Evolutionary conservation across 2,329 filamentous ascomycete genomes (phyloP).

Genomic region (Beauveria caledonica): DNA sequence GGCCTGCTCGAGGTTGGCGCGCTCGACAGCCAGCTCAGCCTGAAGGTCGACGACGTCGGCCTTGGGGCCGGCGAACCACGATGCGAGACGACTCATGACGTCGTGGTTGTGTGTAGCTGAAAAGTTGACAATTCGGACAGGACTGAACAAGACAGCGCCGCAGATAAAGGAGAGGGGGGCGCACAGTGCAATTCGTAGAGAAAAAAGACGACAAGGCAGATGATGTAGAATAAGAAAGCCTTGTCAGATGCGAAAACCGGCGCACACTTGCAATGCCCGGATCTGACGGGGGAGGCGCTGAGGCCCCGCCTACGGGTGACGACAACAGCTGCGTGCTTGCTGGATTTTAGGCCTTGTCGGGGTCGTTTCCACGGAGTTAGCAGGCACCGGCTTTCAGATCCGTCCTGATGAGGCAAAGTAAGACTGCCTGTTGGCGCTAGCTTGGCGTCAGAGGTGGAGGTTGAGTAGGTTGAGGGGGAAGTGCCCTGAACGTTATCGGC

Average conservation of each 20-base stretch:
- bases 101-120: background rate
- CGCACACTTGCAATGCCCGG: background rate
- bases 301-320: background rate
- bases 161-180: background rate
- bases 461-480: background rate
- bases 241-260: background rate
- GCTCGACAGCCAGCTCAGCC: conserved; percentile 34
- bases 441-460: background rate
- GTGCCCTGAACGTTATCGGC: background rate
- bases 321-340: background rate
- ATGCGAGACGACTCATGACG: conserved; percentile 39
- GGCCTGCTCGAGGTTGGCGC: conserved; percentile 49
- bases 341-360: background rate
- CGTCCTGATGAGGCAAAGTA: background rate
- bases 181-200: background rate
- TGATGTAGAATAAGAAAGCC: background rate
- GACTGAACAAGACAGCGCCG: background rate
- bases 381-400: background rate
- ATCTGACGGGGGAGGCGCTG: background rate
- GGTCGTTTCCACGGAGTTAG: conserved; percentile 1
- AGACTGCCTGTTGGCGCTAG: background rate
- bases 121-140: background rate
- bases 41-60: conserved; percentile 23
- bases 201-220: background rate
- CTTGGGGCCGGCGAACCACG: conserved; percentile 40